These are phyloP conservation scores for Themeda triandra DNA, from an alignment of 176 grass and related monocot genomes.

Conservation along the genomic window DNA sequence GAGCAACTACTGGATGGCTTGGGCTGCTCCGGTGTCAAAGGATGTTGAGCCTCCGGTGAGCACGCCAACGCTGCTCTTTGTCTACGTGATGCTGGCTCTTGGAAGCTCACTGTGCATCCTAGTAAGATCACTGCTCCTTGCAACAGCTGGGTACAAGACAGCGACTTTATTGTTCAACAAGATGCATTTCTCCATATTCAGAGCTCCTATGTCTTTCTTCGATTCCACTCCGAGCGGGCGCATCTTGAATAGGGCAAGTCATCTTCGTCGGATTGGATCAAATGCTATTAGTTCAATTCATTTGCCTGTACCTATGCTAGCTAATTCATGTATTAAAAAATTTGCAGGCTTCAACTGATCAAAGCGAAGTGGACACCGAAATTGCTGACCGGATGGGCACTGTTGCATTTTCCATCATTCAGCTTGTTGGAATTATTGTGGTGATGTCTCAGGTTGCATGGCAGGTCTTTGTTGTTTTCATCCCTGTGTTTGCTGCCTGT, in stretches of 20 bases:
- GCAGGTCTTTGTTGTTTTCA: slow-evolving; percentile 78
- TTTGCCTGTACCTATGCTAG: slow-evolving; percentile 5
- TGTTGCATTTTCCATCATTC: slow-evolving; percentile 62
- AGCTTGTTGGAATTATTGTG: slow-evolving; percentile 73
- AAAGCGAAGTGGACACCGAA: slow-evolving; percentile 67
- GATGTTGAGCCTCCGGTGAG: slow-evolving; percentile 56
- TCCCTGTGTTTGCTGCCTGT: slow-evolving; percentile 66
- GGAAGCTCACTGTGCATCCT: slow-evolving; percentile 64
- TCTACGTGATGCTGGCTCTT: slow-evolving; percentile 55
- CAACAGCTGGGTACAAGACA: slow-evolving; percentile 67
- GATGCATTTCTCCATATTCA: slow-evolving; percentile 83
- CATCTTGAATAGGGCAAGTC: slow-evolving; percentile 71
- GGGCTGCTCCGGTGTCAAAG: slow-evolving; percentile 65
- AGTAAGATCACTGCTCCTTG: slow-evolving; percentile 57
- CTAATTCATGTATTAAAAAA: slow-evolving; percentile 9
- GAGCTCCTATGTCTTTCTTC: slow-evolving; percentile 88
- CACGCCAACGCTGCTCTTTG: slow-evolving; percentile 52
- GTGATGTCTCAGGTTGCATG: slow-evolving; percentile 94
- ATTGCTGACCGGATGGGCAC: slow-evolving; percentile 50
- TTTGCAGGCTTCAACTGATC: slow-evolving; percentile 76
- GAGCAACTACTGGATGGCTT: slow-evolving; percentile 96
- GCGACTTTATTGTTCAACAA: slow-evolving; percentile 76
- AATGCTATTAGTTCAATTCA: background rate
- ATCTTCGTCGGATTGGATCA: background rate
- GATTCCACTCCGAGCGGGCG: slow-evolving; percentile 85